These are phyloP conservation scores for Xylariaceae sp. DNA, from an alignment of 2,329 filamentous ascomycete species.

Conservation along the genomic window DNA sequence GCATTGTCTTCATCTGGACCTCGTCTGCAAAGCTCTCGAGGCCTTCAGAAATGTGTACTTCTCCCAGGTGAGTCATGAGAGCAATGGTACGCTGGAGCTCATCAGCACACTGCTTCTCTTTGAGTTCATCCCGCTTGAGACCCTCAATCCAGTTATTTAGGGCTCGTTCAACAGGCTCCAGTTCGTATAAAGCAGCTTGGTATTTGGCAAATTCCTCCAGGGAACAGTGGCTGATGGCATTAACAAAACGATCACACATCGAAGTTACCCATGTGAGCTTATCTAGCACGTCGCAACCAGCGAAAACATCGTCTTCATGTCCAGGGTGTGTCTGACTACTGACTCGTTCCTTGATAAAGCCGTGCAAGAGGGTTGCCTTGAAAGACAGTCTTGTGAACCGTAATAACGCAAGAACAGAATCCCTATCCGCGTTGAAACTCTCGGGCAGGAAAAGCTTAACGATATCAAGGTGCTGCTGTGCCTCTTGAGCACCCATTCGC, in stretches of 20 bases:
- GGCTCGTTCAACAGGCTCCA: slow-evolving; percentile 89
- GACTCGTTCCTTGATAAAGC: slow-evolving; percentile 79
- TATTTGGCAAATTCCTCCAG: slow-evolving; percentile 79
- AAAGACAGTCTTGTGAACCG: slow-evolving; percentile 87
- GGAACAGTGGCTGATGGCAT: slow-evolving; percentile 78
- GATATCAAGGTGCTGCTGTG: slow-evolving; percentile 85
- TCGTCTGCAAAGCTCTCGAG: slow-evolving; percentile 79
- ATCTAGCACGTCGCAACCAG: slow-evolving; percentile 80
- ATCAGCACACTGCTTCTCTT: slow-evolving; percentile 79
- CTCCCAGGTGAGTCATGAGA: slow-evolving; percentile 83
- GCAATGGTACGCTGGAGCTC: slow-evolving; percentile 85
- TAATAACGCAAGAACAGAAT: slow-evolving; percentile 87
- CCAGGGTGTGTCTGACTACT: slow-evolving; percentile 70
- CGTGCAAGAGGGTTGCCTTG: slow-evolving; percentile 81
- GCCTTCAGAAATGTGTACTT: slow-evolving; percentile 75
- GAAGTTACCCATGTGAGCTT: slow-evolving; percentile 83
- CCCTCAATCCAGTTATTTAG: slow-evolving; percentile 88
- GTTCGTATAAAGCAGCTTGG: slow-evolving; percentile 80
- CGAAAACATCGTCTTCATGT: slow-evolving; percentile 78
- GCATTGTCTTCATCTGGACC: slow-evolving; percentile 74
- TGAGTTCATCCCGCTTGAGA: slow-evolving; percentile 81
- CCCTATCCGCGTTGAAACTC: slow-evolving; percentile 77
- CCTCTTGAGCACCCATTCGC: slow-evolving; percentile 86
- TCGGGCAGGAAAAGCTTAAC: slow-evolving; percentile 89
- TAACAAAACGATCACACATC: slow-evolving; percentile 85